Evolutionary conservation across 129 eudicot genomes (phyloP), one percentile per base, ranked within the genome.

Genomic region (Deinandra increscens): DNA sequence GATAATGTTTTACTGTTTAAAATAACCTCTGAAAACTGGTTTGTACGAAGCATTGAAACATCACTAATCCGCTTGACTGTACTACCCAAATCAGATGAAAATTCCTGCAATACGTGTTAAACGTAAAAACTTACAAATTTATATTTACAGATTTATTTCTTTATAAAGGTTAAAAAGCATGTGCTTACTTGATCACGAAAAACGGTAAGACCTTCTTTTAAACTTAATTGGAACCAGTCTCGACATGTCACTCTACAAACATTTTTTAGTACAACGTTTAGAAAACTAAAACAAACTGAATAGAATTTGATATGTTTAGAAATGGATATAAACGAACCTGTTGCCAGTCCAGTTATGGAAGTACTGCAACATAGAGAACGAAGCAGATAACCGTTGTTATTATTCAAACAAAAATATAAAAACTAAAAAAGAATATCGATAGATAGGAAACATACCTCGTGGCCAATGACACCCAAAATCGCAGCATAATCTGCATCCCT

Each of bases 341-440:
- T 93, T 93, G 73, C 99, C 99, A 0, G 99, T 93, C 99, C 99
- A 93, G 72, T 93, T 93, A 86, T 93, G 99, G 59, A 89, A 89
- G 62, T 93, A 93, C 99, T 93, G 85, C 84, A 81, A 64, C 12
- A 61, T 14, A 73, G 53, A 68, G 42, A 75, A 13, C 19, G 60
- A 77, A 78, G 22, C 5, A 68, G 36, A 13, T n/a, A 36, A 20
- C 43, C 11, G 55, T 69, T n/a, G 14, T 43, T 37, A 44, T 22
- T 54, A 19, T 11, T 34, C 42, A 50, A 50, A 10, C 36, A 6
- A n/a, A 10, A 43, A 37, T 7, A 22, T 8, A 51, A 13, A 13
- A n/a, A 26, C 44, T 3, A n/a, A 7, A 14, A 34, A 58, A 26
- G 8, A 45, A 4, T 7, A 13, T 19, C 10, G 17, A 15, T 8